Base-by-base conservation (phyloP, 2,329 filamentous ascomycete species). In the Monilinia fructicola region DNA sequence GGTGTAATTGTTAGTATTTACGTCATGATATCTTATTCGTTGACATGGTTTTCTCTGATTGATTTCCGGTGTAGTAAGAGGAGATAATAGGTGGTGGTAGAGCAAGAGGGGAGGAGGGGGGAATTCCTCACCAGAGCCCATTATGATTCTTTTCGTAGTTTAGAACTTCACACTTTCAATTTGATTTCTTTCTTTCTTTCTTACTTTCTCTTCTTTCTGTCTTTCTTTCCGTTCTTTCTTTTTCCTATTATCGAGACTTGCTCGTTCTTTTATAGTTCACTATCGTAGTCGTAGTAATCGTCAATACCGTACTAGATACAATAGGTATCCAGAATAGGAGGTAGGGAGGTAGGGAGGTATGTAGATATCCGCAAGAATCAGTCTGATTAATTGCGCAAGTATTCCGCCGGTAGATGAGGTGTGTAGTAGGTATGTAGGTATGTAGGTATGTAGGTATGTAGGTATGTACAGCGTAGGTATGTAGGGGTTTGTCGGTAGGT, bases 71-170 rank as follows among this genome's bases (percentile, higher is more conserved):
- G 12, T 48, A 11, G 26, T 26, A n/a, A 64, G 26, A 59, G 16
- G 23, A 62, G 11, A 31, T 14, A 31, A 12, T 18, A 52, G 48
- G 18, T 14, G n/a, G n/a, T 18, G 42, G 5, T 26, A 3, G 58
- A 40, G 50, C 4, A 38, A 18, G 16, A 10, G 31, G n/a, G 31
- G 46, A 56, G 40, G 55, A 16, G 28, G 31, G 48, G 52, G 54
- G 53, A 26, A 53, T 54, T 44, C 26, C 28, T 61, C 28, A 61
- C 56, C 56, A 38, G 64, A 62, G 18, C 44, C 26, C 64, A 66
- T 66, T 63, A 44, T 63, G 14, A 63, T 28, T 63, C 23, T 11
- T 42, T 42, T 35, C 3, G n/a, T 14, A 50, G 50, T 40, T 38
- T 60, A 26, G 18, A 12, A 23, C 42, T 38, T 60, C 58, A 50